Conservation (phyloP, 176 grass and related monocot species). For the Oryza longistaminata region DNA sequence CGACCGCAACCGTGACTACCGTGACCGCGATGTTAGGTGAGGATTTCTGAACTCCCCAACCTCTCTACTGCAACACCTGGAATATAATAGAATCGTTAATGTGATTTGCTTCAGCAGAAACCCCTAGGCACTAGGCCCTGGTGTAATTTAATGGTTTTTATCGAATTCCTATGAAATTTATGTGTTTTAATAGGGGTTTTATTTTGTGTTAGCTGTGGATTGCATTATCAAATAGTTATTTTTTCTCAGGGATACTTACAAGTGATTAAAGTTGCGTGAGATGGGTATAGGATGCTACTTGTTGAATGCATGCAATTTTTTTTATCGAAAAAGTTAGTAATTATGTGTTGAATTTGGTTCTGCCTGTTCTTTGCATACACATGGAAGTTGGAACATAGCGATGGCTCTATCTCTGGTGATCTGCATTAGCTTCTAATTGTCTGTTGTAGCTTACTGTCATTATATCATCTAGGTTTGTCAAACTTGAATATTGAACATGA, state of each 20-base stretch:
- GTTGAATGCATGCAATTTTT: neutral
- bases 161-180: neutral
- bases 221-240: neutral
- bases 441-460: conserved; percentile 21
- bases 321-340: neutral
- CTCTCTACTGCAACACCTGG: neutral
- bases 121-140: neutral
- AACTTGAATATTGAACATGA: conserved; percentile 76
- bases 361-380: neutral
- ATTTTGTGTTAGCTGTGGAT: neutral
- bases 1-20: conserved; percentile 51
- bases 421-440: conserved; percentile 22
- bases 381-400: neutral
- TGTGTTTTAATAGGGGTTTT: neutral
- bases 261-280: neutral
- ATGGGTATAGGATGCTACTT: neutral
- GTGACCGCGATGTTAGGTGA: conserved; percentile 77
- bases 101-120: conserved; percentile 11
- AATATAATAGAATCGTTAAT: neutral
- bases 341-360: conserved; percentile 11
- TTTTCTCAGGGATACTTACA: neutral
- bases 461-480: conserved; percentile 39
- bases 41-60: conserved; percentile 20
- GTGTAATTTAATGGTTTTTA: neutral
- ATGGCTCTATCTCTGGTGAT: neutral